Evolutionary conservation across 176 grass and related monocot species (phyloP), one percentile per base, ranked within the genome.

Genomic region (Metroxylon sagu): DNA sequence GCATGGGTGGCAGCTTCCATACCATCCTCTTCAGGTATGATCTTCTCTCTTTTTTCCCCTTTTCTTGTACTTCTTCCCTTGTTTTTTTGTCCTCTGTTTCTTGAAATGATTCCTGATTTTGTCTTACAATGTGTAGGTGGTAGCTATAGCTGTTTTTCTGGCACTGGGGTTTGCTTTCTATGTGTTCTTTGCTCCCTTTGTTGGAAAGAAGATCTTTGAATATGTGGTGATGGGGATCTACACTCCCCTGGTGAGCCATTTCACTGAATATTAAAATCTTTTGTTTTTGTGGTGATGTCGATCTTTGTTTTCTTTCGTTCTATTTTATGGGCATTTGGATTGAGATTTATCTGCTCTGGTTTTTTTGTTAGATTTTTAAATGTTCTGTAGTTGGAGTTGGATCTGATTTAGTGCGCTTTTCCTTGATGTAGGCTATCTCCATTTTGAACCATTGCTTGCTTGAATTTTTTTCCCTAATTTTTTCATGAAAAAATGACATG

Each of bases 1-100:
- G 70, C 84, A 97, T 77, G 93, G 93, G 8, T 97, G 93, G 93
- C 80, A 97, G 76, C 84, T 97, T 26, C 93, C 93, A 10, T 97
- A 97, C 81, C 87, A 97, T 75, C 93, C 93, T 56, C 81, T 97
- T 29, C 93, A 98, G 88, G 94, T 85, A 26, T 50, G 19, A 16
- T 50, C 1, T 14, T 27, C 29, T 50, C 60, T 39, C 10, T 39
- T 52, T 59, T 48, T 54, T 25, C 21, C 21, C 21, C 21, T 5
- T 4, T 0, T 54, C 48, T 57, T 18, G 27, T 55, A 1, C 50
- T 26, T 72, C 25, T 26, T 50, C 18, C 4, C 50, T 18, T 21
- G 57, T 39, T 63, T 28, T 59, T 35, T 27, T 60, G 18, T 16
- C 18, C 61, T 57, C 71, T 72, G 16, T 48, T 39, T n/a, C 28